phyloP scores from a whole-genome alignment of 2,329 filamentous ascomycete species.

The Volutella citrinella region DNA sequence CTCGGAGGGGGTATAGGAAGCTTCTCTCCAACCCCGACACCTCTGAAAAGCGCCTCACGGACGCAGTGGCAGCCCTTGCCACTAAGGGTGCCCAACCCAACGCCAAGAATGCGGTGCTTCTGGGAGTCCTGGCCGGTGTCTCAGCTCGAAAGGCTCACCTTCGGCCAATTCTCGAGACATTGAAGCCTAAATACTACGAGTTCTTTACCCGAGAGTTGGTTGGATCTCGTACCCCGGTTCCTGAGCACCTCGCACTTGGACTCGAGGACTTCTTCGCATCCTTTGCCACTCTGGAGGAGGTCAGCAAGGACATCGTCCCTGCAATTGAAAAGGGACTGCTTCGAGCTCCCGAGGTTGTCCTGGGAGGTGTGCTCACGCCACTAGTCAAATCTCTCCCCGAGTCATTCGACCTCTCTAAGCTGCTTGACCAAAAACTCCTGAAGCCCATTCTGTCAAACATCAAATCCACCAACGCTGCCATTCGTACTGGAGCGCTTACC shows the following conservation, averaged over 20 bases:
- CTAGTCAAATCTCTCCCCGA: slow-evolving; percentile 68
- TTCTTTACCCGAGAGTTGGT: slow-evolving; percentile 87
- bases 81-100: slow-evolving; percentile 62
- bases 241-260: slow-evolving; percentile 68
- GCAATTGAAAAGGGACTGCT: slow-evolving; percentile 85
- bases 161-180: slow-evolving; percentile 57
- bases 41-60: slow-evolving; percentile 57
- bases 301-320: slow-evolving; percentile 73
- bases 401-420: slow-evolving; percentile 72
- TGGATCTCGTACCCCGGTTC: slow-evolving; percentile 70
- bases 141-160: slow-evolving; percentile 67
- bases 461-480: slow-evolving; percentile 80
- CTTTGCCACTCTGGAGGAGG: slow-evolving; percentile 71
- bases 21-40: slow-evolving; percentile 59
- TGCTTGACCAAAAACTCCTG: slow-evolving; percentile 68
- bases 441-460: slow-evolving; percentile 88
- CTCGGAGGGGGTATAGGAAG: slow-evolving; percentile 75
- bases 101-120: slow-evolving; percentile 69
- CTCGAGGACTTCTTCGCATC: slow-evolving; percentile 78
- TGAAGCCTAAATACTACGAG: slow-evolving; percentile 70
- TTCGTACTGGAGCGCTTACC: slow-evolving; percentile 71
- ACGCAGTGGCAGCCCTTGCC: slow-evolving; percentile 65
- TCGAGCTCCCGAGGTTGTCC: slow-evolving; percentile 83
- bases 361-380: slow-evolving; percentile 74
- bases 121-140: slow-evolving; percentile 86